A percentile compares a stretch with the other conserved stretches of the same genome.
Evolutionary conservation across 2,329 filamentous ascomycete species (phyloP).

Genomic region (Alternaria brassicicola): DNA sequence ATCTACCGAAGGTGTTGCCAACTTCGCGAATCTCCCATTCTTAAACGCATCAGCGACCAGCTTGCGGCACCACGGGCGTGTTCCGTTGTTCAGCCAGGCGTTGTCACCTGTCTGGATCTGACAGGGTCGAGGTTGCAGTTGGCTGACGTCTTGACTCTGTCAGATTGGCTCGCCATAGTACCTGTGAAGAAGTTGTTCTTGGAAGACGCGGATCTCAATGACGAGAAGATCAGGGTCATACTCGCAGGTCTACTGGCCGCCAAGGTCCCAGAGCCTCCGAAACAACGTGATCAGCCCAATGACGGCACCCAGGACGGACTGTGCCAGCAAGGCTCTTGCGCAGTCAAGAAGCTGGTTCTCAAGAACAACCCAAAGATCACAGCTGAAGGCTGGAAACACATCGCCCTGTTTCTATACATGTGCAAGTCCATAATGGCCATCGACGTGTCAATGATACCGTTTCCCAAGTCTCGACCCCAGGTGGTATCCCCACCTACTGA

Average conservation of each 20-base stretch:
- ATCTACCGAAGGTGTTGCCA: constrained; percentile 97
- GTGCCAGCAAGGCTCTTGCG: constrained; percentile 60
- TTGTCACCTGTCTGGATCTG: constrained; percentile 81
- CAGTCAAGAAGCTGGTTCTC: constrained; percentile 84
- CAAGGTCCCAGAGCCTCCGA: constrained; percentile 67
- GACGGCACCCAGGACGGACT: constrained; percentile 23
- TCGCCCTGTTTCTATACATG: constrained; percentile 88
- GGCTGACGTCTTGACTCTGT: constrained; percentile 82
- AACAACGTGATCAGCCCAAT: constrained; percentile 32
- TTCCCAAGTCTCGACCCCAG: constrained; percentile 50
- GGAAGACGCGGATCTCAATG: constrained; percentile 84
- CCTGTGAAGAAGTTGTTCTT: constrained; percentile 85
- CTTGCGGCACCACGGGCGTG: constrained; percentile 74
- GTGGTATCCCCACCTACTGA: constrained; percentile 24
- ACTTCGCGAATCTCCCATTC: constrained; percentile 85
- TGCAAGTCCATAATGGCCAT: constrained; percentile 84
- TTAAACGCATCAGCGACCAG: constrained; percentile 91
- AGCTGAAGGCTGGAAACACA: constrained; percentile 86
- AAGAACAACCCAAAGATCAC: constrained; percentile 90
- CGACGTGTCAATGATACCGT: constrained; percentile 83
- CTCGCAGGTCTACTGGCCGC: constrained; percentile 84
- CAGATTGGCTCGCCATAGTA: constrained; percentile 92
- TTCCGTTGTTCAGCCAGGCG: constrained; percentile 68
- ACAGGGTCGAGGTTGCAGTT: constrained; percentile 84
- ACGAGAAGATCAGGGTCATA: constrained; percentile 85